Percentiles rank a stretch among this genome's conserved stretches.
phyloP scores from a whole-genome alignment of 805 yeast species.

The Wickerhamiella australiensis region DNA sequence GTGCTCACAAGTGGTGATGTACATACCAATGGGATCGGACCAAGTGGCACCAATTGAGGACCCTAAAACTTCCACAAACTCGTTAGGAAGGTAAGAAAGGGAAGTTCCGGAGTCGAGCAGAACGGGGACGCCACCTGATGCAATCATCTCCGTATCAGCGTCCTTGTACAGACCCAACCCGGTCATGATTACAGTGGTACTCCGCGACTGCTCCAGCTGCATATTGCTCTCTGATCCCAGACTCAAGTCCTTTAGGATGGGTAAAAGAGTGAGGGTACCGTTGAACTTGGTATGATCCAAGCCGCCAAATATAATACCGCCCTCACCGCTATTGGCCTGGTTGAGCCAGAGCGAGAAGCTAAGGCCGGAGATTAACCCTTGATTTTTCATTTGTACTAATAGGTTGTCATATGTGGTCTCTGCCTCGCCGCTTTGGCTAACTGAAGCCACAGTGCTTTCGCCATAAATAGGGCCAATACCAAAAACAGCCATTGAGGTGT shows the following conservation, averaged over 20 bases:
- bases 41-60: conserved; percentile 33
- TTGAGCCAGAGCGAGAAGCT: conserved; percentile 40
- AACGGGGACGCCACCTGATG: conserved; percentile 24
- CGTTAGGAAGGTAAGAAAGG: conserved; percentile 34
- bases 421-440: conserved; percentile 14
- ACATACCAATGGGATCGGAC: conserved; percentile 29
- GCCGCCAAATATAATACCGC: conserved; percentile 36
- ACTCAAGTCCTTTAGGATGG: conserved; percentile 21
- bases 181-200: conserved; percentile 15
- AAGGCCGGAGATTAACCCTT: conserved; percentile 33
- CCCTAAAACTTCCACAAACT: conserved; percentile 25
- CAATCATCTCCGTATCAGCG: conserved; percentile 12
- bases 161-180: conserved; percentile 16
- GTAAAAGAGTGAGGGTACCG: conserved; percentile 31
- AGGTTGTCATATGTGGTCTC: conserved; percentile 25
- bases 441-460: conserved; percentile 29
- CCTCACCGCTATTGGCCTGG: conserved; percentile 26
- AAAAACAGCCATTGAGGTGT: conserved; percentile 46
- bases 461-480: conserved; percentile 29
- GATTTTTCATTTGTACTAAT: conserved; percentile 28
- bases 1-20: conserved; percentile 31
- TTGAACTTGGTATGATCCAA: conserved; percentile 33
- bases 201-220: conserved; percentile 1
- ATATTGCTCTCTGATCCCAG: conserved; percentile 7
- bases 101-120: conserved; percentile 47